A percentile compares a stretch with the other conserved stretches of the same genome.
Conservation (phyloP, 1,139 yeast genomes). For the Hansenula sp. region DNA sequence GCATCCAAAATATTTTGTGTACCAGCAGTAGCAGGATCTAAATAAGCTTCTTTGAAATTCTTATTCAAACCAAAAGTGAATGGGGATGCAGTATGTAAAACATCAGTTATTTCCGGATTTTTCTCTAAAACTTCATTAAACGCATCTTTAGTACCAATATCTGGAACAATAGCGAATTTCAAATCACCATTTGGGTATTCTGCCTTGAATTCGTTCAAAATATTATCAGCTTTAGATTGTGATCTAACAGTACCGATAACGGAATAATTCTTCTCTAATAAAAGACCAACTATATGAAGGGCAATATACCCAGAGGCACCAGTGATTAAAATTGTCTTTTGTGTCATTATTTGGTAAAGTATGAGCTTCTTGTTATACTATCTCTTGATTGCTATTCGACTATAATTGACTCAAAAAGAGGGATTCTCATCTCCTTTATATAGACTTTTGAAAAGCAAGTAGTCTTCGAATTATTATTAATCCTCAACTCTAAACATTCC, state of each 20-base stretch:
- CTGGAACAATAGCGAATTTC: slow-evolving; percentile 46
- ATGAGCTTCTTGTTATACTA: too few relatives aligned
- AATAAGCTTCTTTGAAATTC: slow-evolving; percentile 34
- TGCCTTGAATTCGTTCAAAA: slow-evolving; percentile 30
- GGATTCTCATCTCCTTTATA: too few relatives aligned
- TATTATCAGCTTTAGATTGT: slow-evolving; percentile 41
- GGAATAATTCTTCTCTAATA: slow-evolving; percentile 35
- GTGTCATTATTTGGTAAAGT: too few relatives aligned
- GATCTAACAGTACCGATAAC: slow-evolving; percentile 63
- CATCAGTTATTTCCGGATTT: slow-evolving; percentile 46
- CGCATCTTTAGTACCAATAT: slow-evolving; percentile 44
- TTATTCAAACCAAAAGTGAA: slow-evolving; percentile 33
- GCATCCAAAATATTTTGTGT: slow-evolving; percentile 42
- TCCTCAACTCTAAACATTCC: too few relatives aligned
- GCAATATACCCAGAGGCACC: slow-evolving; percentile 56
- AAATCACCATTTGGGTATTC: slow-evolving; percentile 33
- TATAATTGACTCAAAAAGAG: too few relatives aligned
- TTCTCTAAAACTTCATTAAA: slow-evolving; percentile 47
- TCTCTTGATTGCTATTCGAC: too few relatives aligned
- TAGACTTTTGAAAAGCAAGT: too few relatives aligned
- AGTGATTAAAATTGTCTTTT: slow-evolving; percentile 38
- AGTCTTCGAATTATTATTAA: too few relatives aligned
- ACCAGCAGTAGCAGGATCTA: slow-evolving; percentile 50
- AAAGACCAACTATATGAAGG: slow-evolving; percentile 35
- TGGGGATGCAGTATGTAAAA: slow-evolving; percentile 61